Conservation (phyloP, 345 rosid species). For the Eucalyptus dawsonii region DNA sequence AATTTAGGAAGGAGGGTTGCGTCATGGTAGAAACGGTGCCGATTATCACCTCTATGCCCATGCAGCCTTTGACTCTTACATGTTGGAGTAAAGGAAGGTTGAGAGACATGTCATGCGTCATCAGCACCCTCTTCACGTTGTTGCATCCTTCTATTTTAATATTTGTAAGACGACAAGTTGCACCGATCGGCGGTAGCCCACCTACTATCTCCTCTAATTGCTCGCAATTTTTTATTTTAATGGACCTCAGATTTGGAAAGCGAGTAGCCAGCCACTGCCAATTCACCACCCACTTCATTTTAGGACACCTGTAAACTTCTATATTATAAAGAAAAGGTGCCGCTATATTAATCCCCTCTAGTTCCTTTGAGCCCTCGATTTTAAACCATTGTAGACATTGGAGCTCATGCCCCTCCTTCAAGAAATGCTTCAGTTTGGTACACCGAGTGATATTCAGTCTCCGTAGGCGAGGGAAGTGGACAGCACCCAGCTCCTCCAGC, state of each 20-base stretch:
- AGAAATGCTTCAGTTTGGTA: not conserved
- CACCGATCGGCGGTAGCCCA: accelerated
- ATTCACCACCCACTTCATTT: not conserved
- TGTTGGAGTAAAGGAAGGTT: accelerated
- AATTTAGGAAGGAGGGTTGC: accelerated
- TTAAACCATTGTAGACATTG: not conserved
- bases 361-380: not conserved
- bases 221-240: not conserved
- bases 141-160: accelerated
- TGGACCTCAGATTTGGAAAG: not conserved
- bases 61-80: accelerated
- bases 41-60: not conserved
- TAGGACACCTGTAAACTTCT: not conserved
- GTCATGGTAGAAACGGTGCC: accelerated
- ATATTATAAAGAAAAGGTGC: not conserved
- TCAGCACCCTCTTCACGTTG: not conserved
- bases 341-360: no score
- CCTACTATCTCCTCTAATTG: not conserved
- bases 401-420: no score
- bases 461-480: accelerated
- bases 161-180: accelerated
- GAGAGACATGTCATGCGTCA: not conserved
- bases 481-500: not conserved
- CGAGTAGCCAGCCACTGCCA: not conserved
- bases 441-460: accelerated